Percentiles rank a stretch among this genome's conserved stretches.
Evolutionary conservation across 1,284 basidiomycete genomes (phyloP).

Genomic region (Leccinum angustisporum): DNA sequence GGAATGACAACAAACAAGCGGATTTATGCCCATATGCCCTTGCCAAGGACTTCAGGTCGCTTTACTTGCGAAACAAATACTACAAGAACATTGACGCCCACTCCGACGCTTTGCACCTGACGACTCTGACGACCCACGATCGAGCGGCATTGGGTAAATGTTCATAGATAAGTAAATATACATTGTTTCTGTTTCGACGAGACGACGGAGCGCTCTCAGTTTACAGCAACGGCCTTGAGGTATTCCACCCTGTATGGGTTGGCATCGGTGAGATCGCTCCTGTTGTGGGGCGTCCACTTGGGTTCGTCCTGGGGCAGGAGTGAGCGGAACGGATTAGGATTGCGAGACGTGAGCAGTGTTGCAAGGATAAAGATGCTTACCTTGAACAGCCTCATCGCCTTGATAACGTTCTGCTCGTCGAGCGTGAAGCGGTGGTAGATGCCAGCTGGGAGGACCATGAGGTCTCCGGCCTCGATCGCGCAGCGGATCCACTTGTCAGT

Average conservation of each 20-base stretch:
- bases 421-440: conserved; percentile 89
- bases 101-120: too few relatives aligned
- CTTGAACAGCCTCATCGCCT: conserved; percentile 75
- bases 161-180: background rate
- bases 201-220: conserved; percentile 12
- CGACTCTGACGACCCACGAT: background rate
- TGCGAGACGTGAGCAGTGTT: too few relatives aligned
- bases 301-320: too few relatives aligned
- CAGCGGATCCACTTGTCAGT: conserved; percentile 76
- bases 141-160: background rate
- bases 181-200: background rate
- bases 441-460: conserved; percentile 68
- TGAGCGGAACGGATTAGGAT: too few relatives aligned
- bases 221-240: conserved; percentile 45
- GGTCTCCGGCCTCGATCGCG: conserved; percentile 65
- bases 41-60: background rate
- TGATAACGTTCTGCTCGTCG: conserved; percentile 66
- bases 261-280: conserved; percentile 49
- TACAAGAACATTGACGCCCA: too few relatives aligned
- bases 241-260: conserved; percentile 68
- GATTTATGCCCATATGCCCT: background rate
- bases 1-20: background rate
- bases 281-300: too few relatives aligned
- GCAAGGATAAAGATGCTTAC: too few relatives aligned
- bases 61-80: background rate